phyloP scores from a whole-genome alignment of 2,329 filamentous ascomycete genomes.

The Aspergillus candidus region DNA sequence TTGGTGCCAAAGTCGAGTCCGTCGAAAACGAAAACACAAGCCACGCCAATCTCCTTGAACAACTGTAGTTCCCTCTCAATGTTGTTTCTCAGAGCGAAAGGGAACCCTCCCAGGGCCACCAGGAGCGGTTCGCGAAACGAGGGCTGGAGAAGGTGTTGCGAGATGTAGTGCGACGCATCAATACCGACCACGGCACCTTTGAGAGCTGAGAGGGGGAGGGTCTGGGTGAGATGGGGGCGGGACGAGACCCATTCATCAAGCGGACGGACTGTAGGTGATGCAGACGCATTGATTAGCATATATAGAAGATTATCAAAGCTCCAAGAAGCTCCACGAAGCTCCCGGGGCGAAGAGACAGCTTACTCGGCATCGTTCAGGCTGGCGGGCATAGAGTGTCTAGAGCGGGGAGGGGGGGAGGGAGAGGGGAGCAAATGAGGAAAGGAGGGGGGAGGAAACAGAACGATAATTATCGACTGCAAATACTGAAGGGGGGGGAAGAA shows the following conservation, averaged over 20 bases:
- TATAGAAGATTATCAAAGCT: neutral
- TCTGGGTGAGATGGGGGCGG: conserved; percentile 40
- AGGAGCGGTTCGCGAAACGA: conserved; percentile 79
- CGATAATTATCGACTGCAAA: neutral
- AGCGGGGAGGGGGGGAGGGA: conserved; percentile 5
- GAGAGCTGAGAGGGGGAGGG: conserved; percentile 62
- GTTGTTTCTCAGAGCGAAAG: conserved; percentile 67
- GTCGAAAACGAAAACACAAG: conserved; percentile 86
- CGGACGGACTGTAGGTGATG: conserved; percentile 35
- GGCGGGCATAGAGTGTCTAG: conserved; percentile 23
- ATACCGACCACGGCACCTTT: conserved; percentile 72
- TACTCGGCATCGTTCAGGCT: conserved; percentile 35
- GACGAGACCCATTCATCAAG: conserved; percentile 54
- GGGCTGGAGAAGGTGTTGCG: conserved; percentile 64
- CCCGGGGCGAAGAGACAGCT: conserved; percentile 13
- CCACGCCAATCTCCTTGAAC: conserved; percentile 64
- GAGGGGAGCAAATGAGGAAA: conserved; percentile 1
- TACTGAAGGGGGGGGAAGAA: neutral
- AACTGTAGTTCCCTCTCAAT: conserved; percentile 70
- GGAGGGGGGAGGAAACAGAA: conserved; percentile 1
- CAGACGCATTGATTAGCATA: neutral
- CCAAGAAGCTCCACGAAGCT: neutral
- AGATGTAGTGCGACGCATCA: conserved; percentile 84
- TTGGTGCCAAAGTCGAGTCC: conserved; percentile 74
- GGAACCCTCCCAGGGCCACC: conserved; percentile 81